phyloP scores from a whole-genome alignment of 2,329 filamentous ascomycete genomes.

The Dothideomycetes sp. region DNA sequence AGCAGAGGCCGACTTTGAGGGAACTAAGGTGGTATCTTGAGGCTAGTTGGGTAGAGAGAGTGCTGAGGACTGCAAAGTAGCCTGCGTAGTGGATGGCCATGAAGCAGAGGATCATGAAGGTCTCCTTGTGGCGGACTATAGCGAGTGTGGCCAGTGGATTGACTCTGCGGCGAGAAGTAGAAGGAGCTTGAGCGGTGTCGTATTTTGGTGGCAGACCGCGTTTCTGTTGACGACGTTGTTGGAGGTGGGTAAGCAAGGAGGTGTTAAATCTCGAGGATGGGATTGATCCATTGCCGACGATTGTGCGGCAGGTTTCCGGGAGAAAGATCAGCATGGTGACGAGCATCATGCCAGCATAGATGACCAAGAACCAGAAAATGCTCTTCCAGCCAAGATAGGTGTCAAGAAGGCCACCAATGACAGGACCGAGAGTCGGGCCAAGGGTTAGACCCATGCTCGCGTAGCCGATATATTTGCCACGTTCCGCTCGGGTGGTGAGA shows the following conservation, averaged over 20 bases:
- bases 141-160: constrained; percentile 1
- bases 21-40: constrained; percentile 31
- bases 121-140: constrained; percentile 3
- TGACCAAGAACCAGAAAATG: constrained; percentile 27
- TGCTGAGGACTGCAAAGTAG: constrained; percentile 1
- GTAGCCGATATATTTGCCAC: constrained; percentile 32
- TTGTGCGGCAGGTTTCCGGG: constrained; percentile 28
- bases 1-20: constrained; percentile 33
- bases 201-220: neutral
- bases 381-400: constrained; percentile 23
- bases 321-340: constrained; percentile 18
- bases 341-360: constrained; percentile 13
- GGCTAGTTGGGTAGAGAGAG: constrained; percentile 1
- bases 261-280: constrained; percentile 8
- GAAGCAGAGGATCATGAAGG: neutral
- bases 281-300: constrained; percentile 27
- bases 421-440: constrained; percentile 40
- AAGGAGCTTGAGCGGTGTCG: neutral
- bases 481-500: constrained; percentile 27
- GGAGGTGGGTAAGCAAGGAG: neutral
- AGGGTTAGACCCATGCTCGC: constrained; percentile 31
- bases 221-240: neutral
- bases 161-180: neutral
- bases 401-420: constrained; percentile 18
- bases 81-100: constrained; percentile 3